Conservation (phyloP, 2,329 filamentous ascomycete species). For the Elsinoe perseae region DNA sequence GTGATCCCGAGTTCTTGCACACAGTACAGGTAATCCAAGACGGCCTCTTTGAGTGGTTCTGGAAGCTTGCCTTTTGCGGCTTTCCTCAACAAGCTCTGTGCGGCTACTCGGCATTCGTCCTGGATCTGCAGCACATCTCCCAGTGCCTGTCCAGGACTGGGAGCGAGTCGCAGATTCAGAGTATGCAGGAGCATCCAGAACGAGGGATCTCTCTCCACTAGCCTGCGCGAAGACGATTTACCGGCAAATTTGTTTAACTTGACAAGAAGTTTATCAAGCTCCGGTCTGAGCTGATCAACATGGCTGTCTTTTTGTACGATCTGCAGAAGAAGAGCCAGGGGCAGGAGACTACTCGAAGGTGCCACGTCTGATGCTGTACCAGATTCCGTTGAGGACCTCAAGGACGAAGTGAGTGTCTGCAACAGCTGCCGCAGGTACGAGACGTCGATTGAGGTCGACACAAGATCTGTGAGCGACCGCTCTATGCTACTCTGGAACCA, state of each 20-base stretch:
- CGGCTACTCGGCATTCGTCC: neutral
- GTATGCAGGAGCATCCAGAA: neutral
- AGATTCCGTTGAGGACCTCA: neutral
- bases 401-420: neutral
- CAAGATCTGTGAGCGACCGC: constrained; percentile 19
- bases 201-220: neutral
- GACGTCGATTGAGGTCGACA: constrained; percentile 19
- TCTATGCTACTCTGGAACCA: neutral
- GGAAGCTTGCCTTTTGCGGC: neutral
- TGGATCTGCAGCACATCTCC: neutral
- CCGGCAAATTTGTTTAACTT: neutral
- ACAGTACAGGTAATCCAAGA: neutral
- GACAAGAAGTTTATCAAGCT: neutral
- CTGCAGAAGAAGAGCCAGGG: neutral
- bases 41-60: neutral
- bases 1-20: neutral
- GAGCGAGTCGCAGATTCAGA: neutral
- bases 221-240: neutral
- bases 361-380: neutral
- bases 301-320: neutral
- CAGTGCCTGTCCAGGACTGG: neutral
- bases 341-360: neutral
- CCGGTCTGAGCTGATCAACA: neutral
- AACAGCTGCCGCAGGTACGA: neutral
- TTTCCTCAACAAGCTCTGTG: neutral